phyloP scores from a whole-genome alignment of 345 rosid genomes.

The Combretum micranthum region DNA sequence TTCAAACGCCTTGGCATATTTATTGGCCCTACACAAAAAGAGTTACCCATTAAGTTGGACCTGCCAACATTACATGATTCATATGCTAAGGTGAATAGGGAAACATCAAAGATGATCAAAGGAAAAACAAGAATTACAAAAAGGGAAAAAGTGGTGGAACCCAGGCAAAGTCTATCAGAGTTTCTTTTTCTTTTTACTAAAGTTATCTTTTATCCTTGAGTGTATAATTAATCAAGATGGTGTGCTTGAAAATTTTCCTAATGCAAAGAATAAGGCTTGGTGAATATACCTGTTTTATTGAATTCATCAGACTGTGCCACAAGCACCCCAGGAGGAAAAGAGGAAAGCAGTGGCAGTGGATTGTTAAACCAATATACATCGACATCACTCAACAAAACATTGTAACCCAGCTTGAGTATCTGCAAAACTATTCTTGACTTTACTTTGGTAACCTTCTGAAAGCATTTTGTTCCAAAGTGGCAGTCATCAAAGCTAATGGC shows the following conservation, averaged over 20 bases:
- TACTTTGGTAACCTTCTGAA: conserved; percentile 83
- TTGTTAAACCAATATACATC: conserved; percentile 87
- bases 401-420: conserved; percentile 81
- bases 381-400: conserved; percentile 81
- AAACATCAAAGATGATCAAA: no score
- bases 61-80: no score
- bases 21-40: conserved; percentile 48
- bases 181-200: no score
- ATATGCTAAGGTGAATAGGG: no score
- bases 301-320: conserved; percentile 84
- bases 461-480: conserved; percentile 90
- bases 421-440: conserved; percentile 80
- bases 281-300: conserved; percentile 49
- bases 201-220: no score
- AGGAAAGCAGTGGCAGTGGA: conserved; percentile 59
- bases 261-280: conserved; percentile 4
- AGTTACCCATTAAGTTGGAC: no score
- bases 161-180: no score
- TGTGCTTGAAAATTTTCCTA: background rate
- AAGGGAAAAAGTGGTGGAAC: background rate
- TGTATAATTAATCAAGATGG: no score
- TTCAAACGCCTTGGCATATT: conserved; percentile 84
- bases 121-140: conserved; percentile 1
- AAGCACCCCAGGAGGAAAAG: conserved; percentile 71
- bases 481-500: conserved; percentile 85